phyloP scores from a whole-genome alignment of 1,284 basidiomycete species.

The Cryptococcus amylolentus region DNA sequence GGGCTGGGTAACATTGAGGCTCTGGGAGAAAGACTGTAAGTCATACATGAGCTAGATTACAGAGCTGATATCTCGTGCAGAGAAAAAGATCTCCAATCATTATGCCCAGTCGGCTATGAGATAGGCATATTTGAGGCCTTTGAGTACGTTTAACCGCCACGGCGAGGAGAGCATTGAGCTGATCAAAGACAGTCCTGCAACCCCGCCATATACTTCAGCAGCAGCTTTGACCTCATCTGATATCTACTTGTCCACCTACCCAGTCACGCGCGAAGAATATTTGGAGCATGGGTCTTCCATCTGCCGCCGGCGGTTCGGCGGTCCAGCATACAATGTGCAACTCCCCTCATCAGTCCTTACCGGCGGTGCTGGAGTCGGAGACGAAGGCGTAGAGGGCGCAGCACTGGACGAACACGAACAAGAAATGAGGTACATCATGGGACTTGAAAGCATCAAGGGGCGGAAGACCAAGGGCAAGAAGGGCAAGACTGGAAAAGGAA shows the following conservation, averaged over 20 bases:
- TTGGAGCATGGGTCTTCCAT: conserved; percentile 71
- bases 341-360: conserved; percentile 23
- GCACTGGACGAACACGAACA: conserved; percentile 40
- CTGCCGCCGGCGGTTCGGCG: conserved; percentile 53
- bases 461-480: conserved; percentile 1
- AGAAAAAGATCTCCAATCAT: conserved; percentile 63
- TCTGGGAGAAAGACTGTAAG: conserved; percentile 67
- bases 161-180: not conserved
- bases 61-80: conserved; percentile 23
- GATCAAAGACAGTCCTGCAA: conserved; percentile 58
- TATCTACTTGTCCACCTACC: conserved; percentile 54
- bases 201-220: conserved; percentile 68
- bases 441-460: conserved; percentile 35
- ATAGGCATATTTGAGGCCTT: conserved; percentile 66
- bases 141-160: conserved; percentile 57
- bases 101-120: conserved; percentile 73
- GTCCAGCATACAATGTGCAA: conserved; percentile 37
- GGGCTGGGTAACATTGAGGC: conserved; percentile 73
- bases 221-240: conserved; percentile 59
- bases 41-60: conserved; percentile 1
- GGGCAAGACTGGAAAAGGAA: conserved; percentile 22
- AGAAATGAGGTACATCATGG: conserved; percentile 40
- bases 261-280: conserved; percentile 75
- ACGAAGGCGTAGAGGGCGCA: conserved; percentile 16
- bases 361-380: not conserved